These are phyloP conservation scores for Globisporangium irregulare DNA, from an alignment of 352 stramenopile genomes.

Conservation along the genomic window DNA sequence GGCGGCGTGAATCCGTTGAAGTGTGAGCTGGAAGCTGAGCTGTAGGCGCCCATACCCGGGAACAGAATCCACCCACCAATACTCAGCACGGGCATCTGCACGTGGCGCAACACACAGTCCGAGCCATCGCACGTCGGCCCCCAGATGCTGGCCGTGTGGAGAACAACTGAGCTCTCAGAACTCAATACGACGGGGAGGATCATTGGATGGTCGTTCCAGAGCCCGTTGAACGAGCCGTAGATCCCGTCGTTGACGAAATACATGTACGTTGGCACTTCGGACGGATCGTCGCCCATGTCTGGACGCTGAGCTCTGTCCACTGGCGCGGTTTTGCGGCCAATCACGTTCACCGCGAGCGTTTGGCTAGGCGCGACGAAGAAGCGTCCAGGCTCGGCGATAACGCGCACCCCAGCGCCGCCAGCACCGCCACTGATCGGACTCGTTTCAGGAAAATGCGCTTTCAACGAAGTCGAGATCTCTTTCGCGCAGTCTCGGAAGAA, in stretches of 20 bases:
- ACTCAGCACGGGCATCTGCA: constrained; percentile 88
- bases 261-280: constrained; percentile 69
- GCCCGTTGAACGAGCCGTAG: constrained; percentile 96
- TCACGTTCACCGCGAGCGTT: constrained; percentile 91
- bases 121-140: constrained; percentile 96
- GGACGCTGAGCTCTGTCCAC: constrained; percentile 40
- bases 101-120: constrained; percentile 92
- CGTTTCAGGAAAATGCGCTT: constrained; percentile 57
- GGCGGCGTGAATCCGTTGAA: constrained; percentile 93
- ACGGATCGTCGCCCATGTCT: neutral
- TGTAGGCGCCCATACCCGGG: constrained; percentile 96
- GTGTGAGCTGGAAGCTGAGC: constrained; percentile 83
- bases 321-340: constrained; percentile 81
- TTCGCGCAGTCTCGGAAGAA: constrained; percentile 78
- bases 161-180: constrained; percentile 18
- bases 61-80: constrained; percentile 95
- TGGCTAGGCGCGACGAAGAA: constrained; percentile 93
- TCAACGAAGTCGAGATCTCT: constrained; percentile 67
- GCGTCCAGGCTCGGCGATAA: constrained; percentile 96
- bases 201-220: constrained; percentile 95
- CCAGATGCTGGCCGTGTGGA: constrained; percentile 82
- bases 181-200: constrained; percentile 72
- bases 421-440: constrained; percentile 24
- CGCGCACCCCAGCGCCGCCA: constrained; percentile 38
- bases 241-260: constrained; percentile 97